A percentile compares a stretch with the other conserved stretches of the same genome.
Conservation (phyloP, 108 stramenopile species). For the Nitzschia palea region DNA sequence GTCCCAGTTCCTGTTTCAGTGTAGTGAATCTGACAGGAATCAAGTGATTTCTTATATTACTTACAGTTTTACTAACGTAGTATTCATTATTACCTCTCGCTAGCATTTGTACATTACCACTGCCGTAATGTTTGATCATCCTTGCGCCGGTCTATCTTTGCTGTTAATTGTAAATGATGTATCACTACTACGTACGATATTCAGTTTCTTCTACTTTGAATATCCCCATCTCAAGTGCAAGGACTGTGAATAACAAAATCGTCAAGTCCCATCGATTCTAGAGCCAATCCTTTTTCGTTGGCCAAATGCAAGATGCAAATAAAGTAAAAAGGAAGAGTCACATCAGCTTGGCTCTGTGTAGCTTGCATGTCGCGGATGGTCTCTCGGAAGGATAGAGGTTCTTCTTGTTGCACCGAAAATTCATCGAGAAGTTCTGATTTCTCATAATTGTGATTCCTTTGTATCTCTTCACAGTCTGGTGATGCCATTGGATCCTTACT, state of each 20-base stretch:
- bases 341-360: slow-evolving; percentile 79
- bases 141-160: no score
- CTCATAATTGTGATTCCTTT: slow-evolving; percentile 3
- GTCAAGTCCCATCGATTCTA: slow-evolving; percentile 73
- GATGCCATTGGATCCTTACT: not conserved
- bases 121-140: no score
- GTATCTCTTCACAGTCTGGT: slow-evolving; percentile 24
- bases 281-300: slow-evolving; percentile 93
- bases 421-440: not conserved
- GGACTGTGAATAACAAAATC: slow-evolving; percentile 70
- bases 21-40: no score
- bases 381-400: slow-evolving; percentile 66
- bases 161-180: no score
- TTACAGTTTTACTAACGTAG: no score
- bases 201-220: not conserved
- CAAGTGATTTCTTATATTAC: no score
- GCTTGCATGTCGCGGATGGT: slow-evolving; percentile 74
- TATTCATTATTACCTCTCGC: no score
- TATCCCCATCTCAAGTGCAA: not conserved
- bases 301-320: slow-evolving; percentile 96
- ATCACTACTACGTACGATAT: no score
- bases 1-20: no score
- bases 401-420: not conserved
- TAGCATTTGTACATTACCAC: no score
- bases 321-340: slow-evolving; percentile 96